Evolutionary conservation across 805 yeast species (phyloP).

Genomic region (Cyberlindnera sargentensis): DNA sequence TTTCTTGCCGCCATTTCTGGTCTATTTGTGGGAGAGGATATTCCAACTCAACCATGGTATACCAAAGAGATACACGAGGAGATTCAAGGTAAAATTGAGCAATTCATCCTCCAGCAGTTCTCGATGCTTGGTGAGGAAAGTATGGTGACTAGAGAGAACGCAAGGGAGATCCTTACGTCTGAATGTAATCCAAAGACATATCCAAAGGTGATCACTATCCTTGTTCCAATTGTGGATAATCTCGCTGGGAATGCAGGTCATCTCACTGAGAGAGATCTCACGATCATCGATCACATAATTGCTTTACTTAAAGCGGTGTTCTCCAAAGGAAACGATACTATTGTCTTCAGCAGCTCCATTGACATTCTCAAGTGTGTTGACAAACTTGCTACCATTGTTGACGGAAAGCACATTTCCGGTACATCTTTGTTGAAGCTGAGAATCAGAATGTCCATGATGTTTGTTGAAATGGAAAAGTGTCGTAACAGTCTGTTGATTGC

Average conservation of each 20-base stretch:
- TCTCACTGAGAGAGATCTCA: conserved; percentile 24
- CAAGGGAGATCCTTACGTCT: conserved; percentile 61
- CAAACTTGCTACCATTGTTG: conserved; percentile 14
- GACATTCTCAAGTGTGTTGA: conserved; percentile 24
- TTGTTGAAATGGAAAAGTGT: conserved; percentile 29
- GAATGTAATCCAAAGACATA: conserved; percentile 58
- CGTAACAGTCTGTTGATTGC: conserved; percentile 28
- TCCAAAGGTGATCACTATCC: conserved; percentile 38
- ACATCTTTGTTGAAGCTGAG: conserved; percentile 27
- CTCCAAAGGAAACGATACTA: conserved; percentile 26
- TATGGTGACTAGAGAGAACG: conserved; percentile 55
- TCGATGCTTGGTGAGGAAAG: conserved; percentile 40
- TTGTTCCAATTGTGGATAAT: conserved; percentile 32
- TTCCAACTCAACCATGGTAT: conserved; percentile 7
- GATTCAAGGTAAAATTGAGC: conserved; percentile 32
- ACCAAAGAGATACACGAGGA: conserved; percentile 22
- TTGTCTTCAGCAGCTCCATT: conserved; percentile 28
- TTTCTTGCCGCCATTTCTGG: conserved; percentile 68
- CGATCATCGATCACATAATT: conserved; percentile 42
- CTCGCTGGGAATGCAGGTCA: conserved; percentile 19
- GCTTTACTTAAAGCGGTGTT: conserved; percentile 36
- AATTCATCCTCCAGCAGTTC: conserved; percentile 46
- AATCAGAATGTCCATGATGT: conserved; percentile 36
- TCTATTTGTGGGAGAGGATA: conserved; percentile 36
- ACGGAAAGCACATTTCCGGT: conserved; percentile 6